Evolutionary conservation across 371 early-diverging fungal genomes (phyloP).

Genomic region (Mucor sp.): DNA sequence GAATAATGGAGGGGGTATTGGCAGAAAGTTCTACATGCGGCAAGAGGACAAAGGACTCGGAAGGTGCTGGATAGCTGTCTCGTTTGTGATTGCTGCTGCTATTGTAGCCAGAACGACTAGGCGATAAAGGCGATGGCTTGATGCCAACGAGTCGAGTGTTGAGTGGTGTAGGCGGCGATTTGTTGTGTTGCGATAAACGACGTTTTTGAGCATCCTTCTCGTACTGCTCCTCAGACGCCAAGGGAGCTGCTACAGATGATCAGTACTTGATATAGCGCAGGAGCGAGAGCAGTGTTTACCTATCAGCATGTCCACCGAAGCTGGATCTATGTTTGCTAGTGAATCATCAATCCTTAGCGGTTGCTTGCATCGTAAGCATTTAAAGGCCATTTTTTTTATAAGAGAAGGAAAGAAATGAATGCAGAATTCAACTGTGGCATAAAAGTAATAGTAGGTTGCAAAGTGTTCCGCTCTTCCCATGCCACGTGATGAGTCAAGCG

Average conservation of each 20-base stretch:
- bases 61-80: slow-evolving; percentile 36
- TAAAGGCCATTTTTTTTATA: slow-evolving; percentile 23
- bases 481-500: no score
- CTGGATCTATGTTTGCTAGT: slow-evolving; percentile 52
- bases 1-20: slow-evolving; percentile 4
- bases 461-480: no score
- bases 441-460: no score
- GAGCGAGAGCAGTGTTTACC: slow-evolving; percentile 11
- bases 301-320: slow-evolving; percentile 47
- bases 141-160: slow-evolving; percentile 8
- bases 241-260: slow-evolving; percentile 20
- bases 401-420: not conserved
- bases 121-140: slow-evolving; percentile 1
- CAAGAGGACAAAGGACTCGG: slow-evolving; percentile 62
- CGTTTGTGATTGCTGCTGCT: slow-evolving; percentile 9
- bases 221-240: slow-evolving; percentile 33
- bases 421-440: no score
- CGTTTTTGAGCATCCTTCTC: slow-evolving; percentile 13
- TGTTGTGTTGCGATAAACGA: not conserved
- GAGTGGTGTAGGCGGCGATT: not conserved
- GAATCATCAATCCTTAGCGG: slow-evolving; percentile 63
- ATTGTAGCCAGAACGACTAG: not conserved
- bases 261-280: not conserved
- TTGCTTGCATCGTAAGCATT: slow-evolving; percentile 64
- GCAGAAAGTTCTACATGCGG: slow-evolving; percentile 40